Evolutionary conservation across 768 basidiomycete genomes (phyloP), one percentile per base, ranked within the genome.

Genomic region (Lactarius tabidus): DNA sequence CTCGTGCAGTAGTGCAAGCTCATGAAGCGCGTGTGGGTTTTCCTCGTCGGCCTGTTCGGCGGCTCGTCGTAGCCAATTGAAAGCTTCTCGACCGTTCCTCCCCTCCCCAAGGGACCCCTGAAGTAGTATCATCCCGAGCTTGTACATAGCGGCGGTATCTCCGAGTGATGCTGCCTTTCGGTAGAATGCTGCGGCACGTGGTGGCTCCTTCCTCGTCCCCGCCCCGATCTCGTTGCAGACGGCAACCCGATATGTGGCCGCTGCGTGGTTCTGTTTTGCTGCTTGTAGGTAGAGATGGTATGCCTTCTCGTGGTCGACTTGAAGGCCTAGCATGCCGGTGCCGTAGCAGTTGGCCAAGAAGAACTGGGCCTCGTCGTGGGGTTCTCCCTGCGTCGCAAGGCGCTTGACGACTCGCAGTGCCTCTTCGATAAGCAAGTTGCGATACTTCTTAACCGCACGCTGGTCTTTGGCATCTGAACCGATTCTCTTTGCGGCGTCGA

Each of bases 201-300:
- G 81, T 0, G 88, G 88, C 72, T 98, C 96, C 70, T 88, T 84
- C 70, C 90, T 85, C 1, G 97, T 99, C 35, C 97, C 97, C 3
- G 94, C 95, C 29, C 97, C 97, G 70, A 98, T 92, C 76, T 98
- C 97, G 75, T 98, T 98, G 77, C 97, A 99, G 10, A 98, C 96
- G 9, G 95, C 97, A 61, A 98, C 95, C 45, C 97, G 90, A 74
- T 99, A 99, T 39, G 90, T 92, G 33, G 94, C 95, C 2, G 93
- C 85, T 0, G 97, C 86, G 72, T 99, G 93, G 73, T 98, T 97
- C 77, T 98, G 93, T 78, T 98, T 98, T 33, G 91, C 90, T 4
- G 96, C 96, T 78, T 98, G 95, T 39, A 98, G 82, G 72, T 98
- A 99, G 20, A 98, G 82, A 74, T 96, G 93, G 74, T 98, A 99